These are phyloP conservation scores for Entomortierella parvispora DNA, from an alignment of 192 early-diverging fungal genomes.

Conservation along the genomic window DNA sequence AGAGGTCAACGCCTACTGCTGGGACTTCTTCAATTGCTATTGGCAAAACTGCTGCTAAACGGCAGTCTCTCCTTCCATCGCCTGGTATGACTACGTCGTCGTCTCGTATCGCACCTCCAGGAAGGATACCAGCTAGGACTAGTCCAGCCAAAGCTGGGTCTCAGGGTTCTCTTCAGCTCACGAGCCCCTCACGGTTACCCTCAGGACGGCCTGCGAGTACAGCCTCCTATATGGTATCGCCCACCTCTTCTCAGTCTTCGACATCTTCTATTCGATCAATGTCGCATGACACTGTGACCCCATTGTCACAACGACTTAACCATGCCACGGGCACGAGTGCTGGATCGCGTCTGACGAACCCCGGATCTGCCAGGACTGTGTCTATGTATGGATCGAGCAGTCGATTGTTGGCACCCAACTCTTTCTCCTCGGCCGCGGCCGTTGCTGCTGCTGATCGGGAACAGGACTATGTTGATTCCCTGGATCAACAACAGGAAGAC, in stretches of 20 bases:
- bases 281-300: slow-evolving; percentile 11
- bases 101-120: no score
- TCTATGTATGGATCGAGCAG: slow-evolving; percentile 38
- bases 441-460: slow-evolving; percentile 1
- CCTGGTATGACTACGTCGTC: no score
- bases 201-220: slow-evolving; percentile 2
- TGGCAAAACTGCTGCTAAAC: no score
- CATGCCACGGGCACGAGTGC: slow-evolving; percentile 29
- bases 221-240: slow-evolving; percentile 19
- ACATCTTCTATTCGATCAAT: slow-evolving; percentile 16
- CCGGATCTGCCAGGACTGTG: slow-evolving; percentile 5
- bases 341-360: not conserved
- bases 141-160: no score
- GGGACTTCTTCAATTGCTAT: no score
- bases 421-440: no score
- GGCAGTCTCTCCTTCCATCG: no score
- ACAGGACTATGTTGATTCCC: not conserved
- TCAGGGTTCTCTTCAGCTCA: not conserved
- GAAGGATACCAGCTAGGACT: no score
- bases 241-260: slow-evolving; percentile 24
- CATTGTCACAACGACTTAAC: slow-evolving; percentile 15
- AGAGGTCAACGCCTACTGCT: no score
- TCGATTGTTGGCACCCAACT: no score
- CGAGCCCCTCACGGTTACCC: slow-evolving; percentile 17
- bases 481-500: slow-evolving; percentile 2